These are phyloP conservation scores for Neoarthrinium moseri DNA, from an alignment of 2,329 filamentous ascomycete species.

Conservation along the genomic window DNA sequence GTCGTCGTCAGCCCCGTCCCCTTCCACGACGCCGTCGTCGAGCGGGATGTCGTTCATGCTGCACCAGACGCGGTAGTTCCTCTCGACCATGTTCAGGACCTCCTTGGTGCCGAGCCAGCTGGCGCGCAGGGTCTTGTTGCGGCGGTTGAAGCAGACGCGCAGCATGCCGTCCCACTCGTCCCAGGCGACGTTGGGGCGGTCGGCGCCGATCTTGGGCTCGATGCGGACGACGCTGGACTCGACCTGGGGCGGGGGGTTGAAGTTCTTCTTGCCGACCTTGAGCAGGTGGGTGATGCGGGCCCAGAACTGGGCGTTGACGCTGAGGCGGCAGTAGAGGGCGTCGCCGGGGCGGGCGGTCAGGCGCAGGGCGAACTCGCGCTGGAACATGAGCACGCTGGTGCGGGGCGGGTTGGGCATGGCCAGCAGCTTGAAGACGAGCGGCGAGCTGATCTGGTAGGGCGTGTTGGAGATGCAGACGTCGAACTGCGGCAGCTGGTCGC, in stretches of 20 bases:
- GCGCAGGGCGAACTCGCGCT: constrained; percentile 89
- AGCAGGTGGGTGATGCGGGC: constrained; percentile 70
- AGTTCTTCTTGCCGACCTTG: constrained; percentile 96
- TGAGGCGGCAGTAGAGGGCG: constrained; percentile 84
- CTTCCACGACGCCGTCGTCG: constrained; percentile 62
- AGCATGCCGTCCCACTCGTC: constrained; percentile 94
- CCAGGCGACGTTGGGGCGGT: constrained; percentile 82
- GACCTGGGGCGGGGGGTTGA: constrained; percentile 90
- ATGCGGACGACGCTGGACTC: constrained; percentile 89
- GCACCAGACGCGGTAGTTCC: constrained; percentile 89
- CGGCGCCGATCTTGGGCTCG: constrained; percentile 76
- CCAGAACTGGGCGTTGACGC: constrained; percentile 94
- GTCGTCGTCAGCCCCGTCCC: constrained; percentile 37
- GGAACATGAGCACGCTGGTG: constrained; percentile 90
- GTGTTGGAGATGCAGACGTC: constrained; percentile 74
- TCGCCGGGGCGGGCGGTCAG: constrained; percentile 87
- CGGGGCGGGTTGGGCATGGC: constrained; percentile 78
- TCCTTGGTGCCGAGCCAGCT: constrained; percentile 79
- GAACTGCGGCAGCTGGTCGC: constrained; percentile 56
- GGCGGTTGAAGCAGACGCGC: constrained; percentile 75
- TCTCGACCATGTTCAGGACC: constrained; percentile 78
- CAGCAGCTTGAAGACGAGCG: constrained; percentile 87
- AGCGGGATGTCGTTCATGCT: constrained; percentile 79
- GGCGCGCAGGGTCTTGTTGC: constrained; percentile 86
- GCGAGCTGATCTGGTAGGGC: constrained; percentile 79